Conservation (phyloP, 768 basidiomycete species). For the Lentinula edodes region DNA sequence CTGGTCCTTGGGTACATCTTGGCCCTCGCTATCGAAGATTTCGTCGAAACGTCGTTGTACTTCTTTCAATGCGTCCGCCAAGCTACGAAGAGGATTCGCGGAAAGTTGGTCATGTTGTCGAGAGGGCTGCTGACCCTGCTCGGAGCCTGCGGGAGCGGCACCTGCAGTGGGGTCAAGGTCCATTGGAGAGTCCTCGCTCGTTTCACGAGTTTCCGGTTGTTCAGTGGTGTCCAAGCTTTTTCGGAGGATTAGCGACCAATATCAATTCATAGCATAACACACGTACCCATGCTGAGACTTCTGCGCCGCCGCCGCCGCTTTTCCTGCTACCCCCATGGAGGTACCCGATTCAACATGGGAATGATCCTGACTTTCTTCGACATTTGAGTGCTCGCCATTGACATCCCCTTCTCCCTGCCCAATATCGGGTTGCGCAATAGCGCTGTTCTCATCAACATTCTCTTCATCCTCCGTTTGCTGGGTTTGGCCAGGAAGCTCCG, state of each 20-base stretch:
- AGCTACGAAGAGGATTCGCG: constrained; percentile 63
- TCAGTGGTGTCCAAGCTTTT: constrained; percentile 12
- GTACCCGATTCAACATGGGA: neutral
- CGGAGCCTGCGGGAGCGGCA: constrained; percentile 34
- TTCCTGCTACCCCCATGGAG: neutral
- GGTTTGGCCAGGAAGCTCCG: neutral
- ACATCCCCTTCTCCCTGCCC: constrained; percentile 34
- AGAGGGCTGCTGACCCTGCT: constrained; percentile 37
- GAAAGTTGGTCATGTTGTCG: constrained; percentile 31
- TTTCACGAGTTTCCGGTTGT: constrained; percentile 14
- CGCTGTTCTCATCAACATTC: constrained; percentile 23
- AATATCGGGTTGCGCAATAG: constrained; percentile 38
- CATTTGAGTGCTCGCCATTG: constrained; percentile 22
- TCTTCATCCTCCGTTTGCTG: constrained; percentile 24
- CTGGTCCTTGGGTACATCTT: constrained; percentile 27
- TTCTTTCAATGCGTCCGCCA: constrained; percentile 80
- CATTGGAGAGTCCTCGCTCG: constrained; percentile 10
- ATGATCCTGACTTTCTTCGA: constrained; percentile 14
- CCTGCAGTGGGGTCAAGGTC: constrained; percentile 14
- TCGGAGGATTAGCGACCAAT: neutral
- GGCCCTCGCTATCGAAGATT: constrained; percentile 47
- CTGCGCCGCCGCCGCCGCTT: neutral
- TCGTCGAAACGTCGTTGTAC: constrained; percentile 81
- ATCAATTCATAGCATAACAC: constrained; percentile 4
- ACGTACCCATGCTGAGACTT: neutral